Evolutionary conservation across 176 grass and related monocot species (phyloP).

Genomic region (Calamus simplicifolius): DNA sequence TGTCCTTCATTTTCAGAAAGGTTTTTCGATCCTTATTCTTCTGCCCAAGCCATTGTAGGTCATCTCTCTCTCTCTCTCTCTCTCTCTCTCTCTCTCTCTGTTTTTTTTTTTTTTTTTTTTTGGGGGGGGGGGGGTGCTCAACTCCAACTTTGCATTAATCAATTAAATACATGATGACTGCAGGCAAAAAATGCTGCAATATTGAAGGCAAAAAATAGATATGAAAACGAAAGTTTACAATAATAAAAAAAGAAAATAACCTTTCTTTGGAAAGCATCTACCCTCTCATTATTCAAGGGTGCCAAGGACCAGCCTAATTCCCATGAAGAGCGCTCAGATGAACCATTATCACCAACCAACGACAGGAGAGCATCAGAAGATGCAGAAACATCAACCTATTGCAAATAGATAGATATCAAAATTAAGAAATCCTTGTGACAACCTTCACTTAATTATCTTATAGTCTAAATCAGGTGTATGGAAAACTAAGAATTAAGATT

Average conservation of each 20-base stretch:
- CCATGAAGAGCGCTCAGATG: slow-evolving; percentile 53
- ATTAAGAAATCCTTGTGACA: slow-evolving; percentile 3
- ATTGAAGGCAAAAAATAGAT: slow-evolving; percentile 7
- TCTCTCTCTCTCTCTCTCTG: too few species aligned
- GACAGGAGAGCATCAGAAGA: slow-evolving; percentile 67
- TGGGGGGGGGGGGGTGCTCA: too few species aligned
- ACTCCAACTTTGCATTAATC: too few species aligned
- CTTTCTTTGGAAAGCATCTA: slow-evolving; percentile 31
- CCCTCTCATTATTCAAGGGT: slow-evolving; percentile 13
- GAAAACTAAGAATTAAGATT: neutral
- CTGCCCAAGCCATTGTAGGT: too few species aligned
- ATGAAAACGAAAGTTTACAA: neutral
- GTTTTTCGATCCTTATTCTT: too few species aligned
- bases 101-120: too few species aligned
- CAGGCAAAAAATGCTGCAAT: neutral
- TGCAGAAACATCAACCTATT: slow-evolving; percentile 66
- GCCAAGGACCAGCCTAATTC: slow-evolving; percentile 72
- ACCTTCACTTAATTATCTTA: neutral
- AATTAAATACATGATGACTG: too few species aligned
- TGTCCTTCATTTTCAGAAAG: too few species aligned
- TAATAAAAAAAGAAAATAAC: slow-evolving; percentile 25
- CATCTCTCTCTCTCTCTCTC: too few species aligned
- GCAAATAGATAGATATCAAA: slow-evolving; percentile 19
- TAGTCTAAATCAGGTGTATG: neutral
- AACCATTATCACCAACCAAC: slow-evolving; percentile 42